Percentiles rank a stretch among this genome's conserved stretches.
Conservation (phyloP, 306 rosid genomes). For the Senna tora region DNA sequence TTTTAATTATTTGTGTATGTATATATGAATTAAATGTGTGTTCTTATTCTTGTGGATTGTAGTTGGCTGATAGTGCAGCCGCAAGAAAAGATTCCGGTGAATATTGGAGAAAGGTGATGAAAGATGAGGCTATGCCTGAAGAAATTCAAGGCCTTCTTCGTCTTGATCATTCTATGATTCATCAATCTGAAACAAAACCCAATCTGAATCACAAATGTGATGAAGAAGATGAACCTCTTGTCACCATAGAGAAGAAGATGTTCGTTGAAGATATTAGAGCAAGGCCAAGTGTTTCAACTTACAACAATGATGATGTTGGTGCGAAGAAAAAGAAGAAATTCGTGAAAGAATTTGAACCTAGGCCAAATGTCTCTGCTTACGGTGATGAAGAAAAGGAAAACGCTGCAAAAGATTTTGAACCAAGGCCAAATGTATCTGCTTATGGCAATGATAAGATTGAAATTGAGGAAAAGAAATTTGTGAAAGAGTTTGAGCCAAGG, state of each 20-base stretch:
- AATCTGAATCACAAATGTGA: background rate
- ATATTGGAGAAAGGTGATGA: conserved; percentile 36
- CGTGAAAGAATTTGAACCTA: background rate
- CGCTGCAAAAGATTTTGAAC: background rate
- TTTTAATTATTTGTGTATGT: no score
- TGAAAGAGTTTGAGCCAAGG: background rate
- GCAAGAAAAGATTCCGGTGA: conserved; percentile 21
- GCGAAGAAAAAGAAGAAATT: background rate
- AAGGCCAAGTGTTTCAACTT: background rate
- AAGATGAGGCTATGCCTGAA: conserved; percentile 24
- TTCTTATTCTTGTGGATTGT: background rate
- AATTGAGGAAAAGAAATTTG: no score
- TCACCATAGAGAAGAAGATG: background rate
- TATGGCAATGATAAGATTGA: no score
- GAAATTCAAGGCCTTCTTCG: conserved; percentile 15
- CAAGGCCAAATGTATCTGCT: background rate
- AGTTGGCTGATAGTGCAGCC: conserved; percentile 15
- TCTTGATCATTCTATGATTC: background rate
- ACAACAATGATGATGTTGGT: background rate
- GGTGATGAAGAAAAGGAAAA: no score
- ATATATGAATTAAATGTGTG: no score
- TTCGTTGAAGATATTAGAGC: background rate
- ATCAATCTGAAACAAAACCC: background rate
- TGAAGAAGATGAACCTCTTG: background rate
- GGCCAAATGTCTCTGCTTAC: background rate